Percentiles rank a stretch among this genome's conserved stretches.
Evolutionary conservation across 2,329 filamentous ascomycete genomes (phyloP).

Genomic region (Aschersonia sp.): DNA sequence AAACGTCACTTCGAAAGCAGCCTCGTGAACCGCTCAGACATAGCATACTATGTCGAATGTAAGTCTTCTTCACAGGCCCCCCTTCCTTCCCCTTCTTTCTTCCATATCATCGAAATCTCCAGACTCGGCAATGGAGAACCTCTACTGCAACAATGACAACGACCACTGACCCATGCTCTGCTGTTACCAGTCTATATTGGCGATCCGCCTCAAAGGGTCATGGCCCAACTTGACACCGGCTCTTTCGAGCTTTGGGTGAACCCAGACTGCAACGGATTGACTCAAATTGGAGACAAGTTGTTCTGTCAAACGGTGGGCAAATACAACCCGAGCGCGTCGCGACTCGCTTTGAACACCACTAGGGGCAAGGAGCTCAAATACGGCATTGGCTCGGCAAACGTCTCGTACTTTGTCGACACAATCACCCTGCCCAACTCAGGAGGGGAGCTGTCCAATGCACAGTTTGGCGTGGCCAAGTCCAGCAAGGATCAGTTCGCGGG

Average conservation of each 20-base stretch:
- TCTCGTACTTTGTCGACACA: slow-evolving; percentile 33
- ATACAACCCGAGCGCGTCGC: slow-evolving; percentile 28
- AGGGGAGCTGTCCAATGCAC: slow-evolving; percentile 28
- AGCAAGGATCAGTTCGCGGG: slow-evolving; percentile 33
- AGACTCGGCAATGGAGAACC: too few species aligned
- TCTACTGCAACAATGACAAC: too few species aligned
- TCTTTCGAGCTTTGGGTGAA: slow-evolving; percentile 52
- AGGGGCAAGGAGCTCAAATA: slow-evolving; percentile 29
- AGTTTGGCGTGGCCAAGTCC: slow-evolving; percentile 50
- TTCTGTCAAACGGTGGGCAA: slow-evolving; percentile 32
- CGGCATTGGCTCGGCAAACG: slow-evolving; percentile 34
- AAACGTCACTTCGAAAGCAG: slow-evolving; percentile 28
- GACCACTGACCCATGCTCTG: too few species aligned
- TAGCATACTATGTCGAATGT: slow-evolving; percentile 39
- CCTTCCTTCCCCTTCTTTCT: background rate
- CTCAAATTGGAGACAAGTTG: slow-evolving; percentile 17
- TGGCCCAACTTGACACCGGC: slow-evolving; percentile 43
- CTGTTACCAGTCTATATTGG: slow-evolving; percentile 33
- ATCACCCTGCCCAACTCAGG: slow-evolving; percentile 25
- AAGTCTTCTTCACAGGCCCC: slow-evolving; percentile 5
- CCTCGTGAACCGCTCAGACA: slow-evolving; percentile 35
- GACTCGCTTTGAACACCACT: slow-evolving; percentile 17
- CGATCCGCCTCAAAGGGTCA: slow-evolving; percentile 36
- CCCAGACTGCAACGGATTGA: slow-evolving; percentile 36
- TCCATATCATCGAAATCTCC: too few species aligned